Conservation (phyloP, 2,329 filamentous ascomycete genomes). For the Cladorrhinum sp. region DNA sequence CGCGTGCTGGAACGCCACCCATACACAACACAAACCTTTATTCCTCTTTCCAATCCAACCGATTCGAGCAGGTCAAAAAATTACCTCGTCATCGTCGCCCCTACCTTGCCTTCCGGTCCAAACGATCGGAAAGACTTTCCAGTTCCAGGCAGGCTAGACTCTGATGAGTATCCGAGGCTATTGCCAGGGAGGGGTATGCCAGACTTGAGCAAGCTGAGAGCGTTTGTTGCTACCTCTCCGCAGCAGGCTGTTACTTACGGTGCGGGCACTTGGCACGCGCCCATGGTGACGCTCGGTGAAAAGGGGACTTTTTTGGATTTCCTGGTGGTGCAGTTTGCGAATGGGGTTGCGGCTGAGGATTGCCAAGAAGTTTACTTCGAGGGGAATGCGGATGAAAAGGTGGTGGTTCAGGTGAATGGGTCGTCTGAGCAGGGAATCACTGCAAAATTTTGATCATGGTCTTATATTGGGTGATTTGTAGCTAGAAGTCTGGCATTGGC, state of each 20-base stretch:
- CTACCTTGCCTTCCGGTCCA: slow-evolving; percentile 57
- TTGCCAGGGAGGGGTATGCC: slow-evolving; percentile 65
- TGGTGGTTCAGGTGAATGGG: neutral
- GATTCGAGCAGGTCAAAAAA: slow-evolving; percentile 29
- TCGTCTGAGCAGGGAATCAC: too few relatives aligned
- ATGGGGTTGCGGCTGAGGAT: slow-evolving; percentile 78
- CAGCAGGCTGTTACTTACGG: slow-evolving; percentile 88
- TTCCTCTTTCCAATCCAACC: slow-evolving; percentile 61
- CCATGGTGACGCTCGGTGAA: slow-evolving; percentile 81
- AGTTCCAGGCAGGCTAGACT: slow-evolving; percentile 30
- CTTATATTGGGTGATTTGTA: too few relatives aligned
- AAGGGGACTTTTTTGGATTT: slow-evolving; percentile 67
- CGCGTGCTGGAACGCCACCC: slow-evolving; percentile 84
- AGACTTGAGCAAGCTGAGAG: slow-evolving; percentile 66
- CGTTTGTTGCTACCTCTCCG: slow-evolving; percentile 70
- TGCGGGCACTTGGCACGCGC: slow-evolving; percentile 91
- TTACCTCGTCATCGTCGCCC: slow-evolving; percentile 88
- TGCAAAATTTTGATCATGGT: too few relatives aligned
- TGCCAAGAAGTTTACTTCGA: slow-evolving; percentile 68
- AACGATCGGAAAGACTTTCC: slow-evolving; percentile 38
- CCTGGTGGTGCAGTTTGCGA: slow-evolving; percentile 84
- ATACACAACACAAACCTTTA: slow-evolving; percentile 90
- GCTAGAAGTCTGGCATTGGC: too few relatives aligned
- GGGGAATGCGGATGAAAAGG: neutral
- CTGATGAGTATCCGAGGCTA: slow-evolving; percentile 36